Base-by-base conservation (phyloP, 2,329 filamentous ascomycete genomes). In the Penicillium sp. region DNA sequence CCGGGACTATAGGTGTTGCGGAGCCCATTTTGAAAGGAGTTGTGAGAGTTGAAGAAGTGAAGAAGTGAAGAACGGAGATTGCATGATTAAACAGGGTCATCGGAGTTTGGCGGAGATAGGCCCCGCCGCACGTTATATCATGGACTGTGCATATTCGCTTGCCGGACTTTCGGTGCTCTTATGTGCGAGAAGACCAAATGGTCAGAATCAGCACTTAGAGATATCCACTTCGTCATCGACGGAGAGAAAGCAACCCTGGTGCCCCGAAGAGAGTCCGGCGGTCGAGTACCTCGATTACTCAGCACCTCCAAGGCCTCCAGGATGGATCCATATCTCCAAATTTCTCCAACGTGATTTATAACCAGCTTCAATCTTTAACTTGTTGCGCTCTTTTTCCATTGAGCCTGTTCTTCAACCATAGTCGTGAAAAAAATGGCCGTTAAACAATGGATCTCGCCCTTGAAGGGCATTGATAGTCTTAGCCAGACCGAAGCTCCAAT, bases 401-500 rank as follows among this genome's bases (percentile, higher is more conserved):
- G 10, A 17, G 4, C 4, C 5, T 15, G 5, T 47, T 10, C 15
- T n/a, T 19, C 10, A 19, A 52, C 3, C 5, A 31, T 7, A 19
- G 23, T 29, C 6, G 55, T 29, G n/a, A 5, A 4, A 52, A 21
- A 21, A 29, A 68, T 68, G 60, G 62, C 65, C 15, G 60, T 73
- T 50, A 54, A 69, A 33, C 80, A 84, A 72, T 87, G 84, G 85
- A 74, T 79, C 17, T 84, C 82, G 2, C 72, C 72, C 42, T 80
- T 85, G 64, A 76, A 84, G 65, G 84, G 84, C 10, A 66, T 87
- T 23, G 81, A 84, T 50, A 82, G 83, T 59, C 76, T 87, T 29
- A 69, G 72, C 49, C 69, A 79, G 27, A 69, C 71, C 1, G 76
- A 81, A 37, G 77, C 69, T 4, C 71, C 80, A 2, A 73, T 84